A percentile compares a stretch with the other conserved stretches of the same genome.
Conservation (phyloP, 345 rosid genomes). For the Dipteronia dyeriana region DNA sequence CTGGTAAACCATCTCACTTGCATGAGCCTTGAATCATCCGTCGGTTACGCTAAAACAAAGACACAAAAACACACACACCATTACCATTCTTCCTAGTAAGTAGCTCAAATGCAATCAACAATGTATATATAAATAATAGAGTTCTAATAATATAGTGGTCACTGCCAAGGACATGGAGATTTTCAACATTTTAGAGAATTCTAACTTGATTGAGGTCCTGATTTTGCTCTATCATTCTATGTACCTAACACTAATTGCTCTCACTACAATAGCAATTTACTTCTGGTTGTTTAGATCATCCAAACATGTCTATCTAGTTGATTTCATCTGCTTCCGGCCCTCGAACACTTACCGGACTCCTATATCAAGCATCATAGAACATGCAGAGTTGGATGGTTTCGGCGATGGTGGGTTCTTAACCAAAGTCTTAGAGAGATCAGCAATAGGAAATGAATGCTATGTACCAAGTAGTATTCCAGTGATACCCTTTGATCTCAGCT, state of each 20-base stretch:
- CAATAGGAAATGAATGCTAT: constrained; percentile 9
- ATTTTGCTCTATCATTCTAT: background rate
- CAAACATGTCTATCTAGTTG: constrained; percentile 10
- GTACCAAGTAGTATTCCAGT: background rate
- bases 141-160: background rate
- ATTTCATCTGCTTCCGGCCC: constrained; percentile 9
- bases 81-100: background rate
- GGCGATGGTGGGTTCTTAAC: constrained; percentile 5
- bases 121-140: background rate
- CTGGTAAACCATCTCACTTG: background rate
- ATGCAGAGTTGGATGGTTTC: background rate
- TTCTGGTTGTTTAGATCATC: background rate
- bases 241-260: background rate
- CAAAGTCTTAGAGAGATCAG: constrained; percentile 15
- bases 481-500: constrained; percentile 14
- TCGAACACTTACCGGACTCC: background rate
- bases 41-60: constrained; percentile 2
- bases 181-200: background rate
- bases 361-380: background rate
- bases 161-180: background rate
- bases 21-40: constrained; percentile 11
- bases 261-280: background rate
- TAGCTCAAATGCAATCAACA: background rate
- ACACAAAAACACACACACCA: background rate
- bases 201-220: background rate